Evolutionary conservation across 768 basidiomycete species (phyloP).

Genomic region (Phaeotremella skinneri): DNA sequence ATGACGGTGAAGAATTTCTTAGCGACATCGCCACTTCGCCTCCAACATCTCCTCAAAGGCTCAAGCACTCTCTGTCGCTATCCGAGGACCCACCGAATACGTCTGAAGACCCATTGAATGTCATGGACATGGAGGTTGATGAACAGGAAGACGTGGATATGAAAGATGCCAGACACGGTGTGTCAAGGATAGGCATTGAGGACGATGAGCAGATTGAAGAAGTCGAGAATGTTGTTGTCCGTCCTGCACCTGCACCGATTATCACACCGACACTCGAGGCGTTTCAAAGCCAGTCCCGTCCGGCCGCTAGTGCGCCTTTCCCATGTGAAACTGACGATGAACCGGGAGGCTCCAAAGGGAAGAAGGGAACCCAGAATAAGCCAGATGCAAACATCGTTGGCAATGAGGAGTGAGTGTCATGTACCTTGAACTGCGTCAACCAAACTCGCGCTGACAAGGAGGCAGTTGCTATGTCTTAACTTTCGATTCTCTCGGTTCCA

Average conservation of each 20-base stretch:
- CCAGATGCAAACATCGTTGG: conserved; percentile 2
- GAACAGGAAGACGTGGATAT: conserved; percentile 6
- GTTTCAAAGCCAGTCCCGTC: neutral
- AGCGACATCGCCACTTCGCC: neutral
- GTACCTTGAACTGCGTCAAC: neutral
- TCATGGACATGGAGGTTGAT: conserved; percentile 1
- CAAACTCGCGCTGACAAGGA: neutral
- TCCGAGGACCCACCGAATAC: neutral
- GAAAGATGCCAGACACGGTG: neutral
- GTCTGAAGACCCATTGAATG: conserved; percentile 18
- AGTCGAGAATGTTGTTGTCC: neutral
- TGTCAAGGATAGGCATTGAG: conserved; percentile 1
- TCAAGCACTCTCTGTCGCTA: neutral
- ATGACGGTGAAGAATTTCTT: conserved; percentile 5
- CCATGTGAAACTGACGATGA: conserved; percentile 1
- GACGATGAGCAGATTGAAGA: neutral
- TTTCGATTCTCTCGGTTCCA: conserved; percentile 78
- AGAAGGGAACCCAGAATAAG: neutral
- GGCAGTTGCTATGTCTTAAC: conserved; percentile 65
- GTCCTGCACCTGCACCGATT: neutral
- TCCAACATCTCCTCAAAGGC: neutral
- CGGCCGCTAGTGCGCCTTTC: neutral
- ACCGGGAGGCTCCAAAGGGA: neutral
- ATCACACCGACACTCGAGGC: conserved; percentile 12
- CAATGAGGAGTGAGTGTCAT: conserved; percentile 11